Evolutionary conservation across 257 asterid genomes (phyloP).

Genomic region (Misopates orontium): DNA sequence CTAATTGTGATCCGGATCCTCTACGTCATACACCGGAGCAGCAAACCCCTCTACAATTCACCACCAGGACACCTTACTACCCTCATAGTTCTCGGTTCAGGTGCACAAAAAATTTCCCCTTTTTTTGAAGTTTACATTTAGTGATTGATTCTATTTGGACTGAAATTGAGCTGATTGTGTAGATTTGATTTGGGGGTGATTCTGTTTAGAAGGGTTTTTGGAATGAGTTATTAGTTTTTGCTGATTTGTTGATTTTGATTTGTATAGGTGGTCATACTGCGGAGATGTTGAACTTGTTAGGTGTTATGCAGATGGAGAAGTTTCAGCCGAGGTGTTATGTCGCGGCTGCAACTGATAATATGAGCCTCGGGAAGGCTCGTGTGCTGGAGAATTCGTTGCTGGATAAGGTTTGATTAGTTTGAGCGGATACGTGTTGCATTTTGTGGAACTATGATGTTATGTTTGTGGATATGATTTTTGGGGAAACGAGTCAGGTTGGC

Average conservation of each 20-base stretch:
- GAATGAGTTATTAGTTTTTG: too few relatives aligned
- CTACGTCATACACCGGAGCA: slow-evolving; percentile 44
- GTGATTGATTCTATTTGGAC: neutral
- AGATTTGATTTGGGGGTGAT: too few relatives aligned
- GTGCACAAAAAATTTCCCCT: slow-evolving; percentile 30
- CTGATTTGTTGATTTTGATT: slow-evolving; percentile 18
- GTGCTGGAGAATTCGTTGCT: slow-evolving; percentile 63
- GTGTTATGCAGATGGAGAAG: slow-evolving; percentile 63
- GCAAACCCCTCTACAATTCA: slow-evolving; percentile 35
- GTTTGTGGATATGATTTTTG: slow-evolving; percentile 6
- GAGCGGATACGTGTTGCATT: neutral
- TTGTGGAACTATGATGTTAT: neutral
- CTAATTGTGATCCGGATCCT: slow-evolving; percentile 47
- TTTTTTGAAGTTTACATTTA: neutral
- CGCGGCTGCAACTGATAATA: slow-evolving; percentile 95
- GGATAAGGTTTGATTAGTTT: slow-evolving; percentile 46
- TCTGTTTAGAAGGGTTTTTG: too few relatives aligned
- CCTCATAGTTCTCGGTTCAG: slow-evolving; percentile 80
- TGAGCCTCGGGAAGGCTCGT: slow-evolving; percentile 93
- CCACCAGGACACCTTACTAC: slow-evolving; percentile 50
- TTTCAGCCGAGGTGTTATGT: slow-evolving; percentile 72
- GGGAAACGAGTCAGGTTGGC: too few relatives aligned
- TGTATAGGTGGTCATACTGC: slow-evolving; percentile 91
- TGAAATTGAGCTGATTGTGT: neutral
- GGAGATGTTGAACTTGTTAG: slow-evolving; percentile 80